These are phyloP conservation scores for Thermomucor indicae-seudaticae DNA, from an alignment of 371 early-diverging fungal genomes.

Conservation along the genomic window DNA sequence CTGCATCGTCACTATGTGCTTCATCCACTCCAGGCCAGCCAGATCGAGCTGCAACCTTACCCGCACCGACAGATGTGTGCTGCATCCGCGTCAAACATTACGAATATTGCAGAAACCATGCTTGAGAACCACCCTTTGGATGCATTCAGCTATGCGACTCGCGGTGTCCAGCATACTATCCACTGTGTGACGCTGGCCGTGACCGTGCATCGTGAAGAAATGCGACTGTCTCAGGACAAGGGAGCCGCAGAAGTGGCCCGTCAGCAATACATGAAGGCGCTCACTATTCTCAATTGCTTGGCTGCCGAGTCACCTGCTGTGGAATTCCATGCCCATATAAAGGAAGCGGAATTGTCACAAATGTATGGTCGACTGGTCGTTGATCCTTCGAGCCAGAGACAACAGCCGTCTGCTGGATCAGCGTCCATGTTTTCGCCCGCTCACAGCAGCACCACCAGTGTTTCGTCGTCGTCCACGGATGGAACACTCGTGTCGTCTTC, in stretches of 20 bases:
- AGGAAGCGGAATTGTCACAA: conserved; percentile 24
- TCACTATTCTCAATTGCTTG: conserved; percentile 24
- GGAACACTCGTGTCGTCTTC: neutral
- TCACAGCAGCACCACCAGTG: neutral
- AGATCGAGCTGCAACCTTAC: conserved; percentile 17
- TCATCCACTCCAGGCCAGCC: conserved; percentile 15
- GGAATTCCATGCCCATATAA: conserved; percentile 22
- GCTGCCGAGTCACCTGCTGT: conserved; percentile 29
- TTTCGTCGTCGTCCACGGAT: conserved; percentile 3
- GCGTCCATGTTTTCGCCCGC: neutral
- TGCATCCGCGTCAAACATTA: conserved; percentile 40
- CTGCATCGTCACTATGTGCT: conserved; percentile 73
- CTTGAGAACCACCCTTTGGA: conserved; percentile 17
- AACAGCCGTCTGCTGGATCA: no score
- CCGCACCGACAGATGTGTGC: conserved; percentile 34
- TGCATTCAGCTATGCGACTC: conserved; percentile 24
- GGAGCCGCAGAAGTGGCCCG: conserved; percentile 13
- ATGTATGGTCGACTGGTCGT: conserved; percentile 23
- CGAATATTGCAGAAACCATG: conserved; percentile 29
- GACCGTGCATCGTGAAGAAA: conserved; percentile 34
- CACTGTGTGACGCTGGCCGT: conserved; percentile 36
- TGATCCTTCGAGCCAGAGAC: neutral
- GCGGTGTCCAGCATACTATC: conserved; percentile 42
- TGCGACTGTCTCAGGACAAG: conserved; percentile 10
- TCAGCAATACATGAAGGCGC: conserved; percentile 17